phyloP scores from a whole-genome alignment of 176 grass and related monocot genomes.

The Bothriochloa decipiens region DNA sequence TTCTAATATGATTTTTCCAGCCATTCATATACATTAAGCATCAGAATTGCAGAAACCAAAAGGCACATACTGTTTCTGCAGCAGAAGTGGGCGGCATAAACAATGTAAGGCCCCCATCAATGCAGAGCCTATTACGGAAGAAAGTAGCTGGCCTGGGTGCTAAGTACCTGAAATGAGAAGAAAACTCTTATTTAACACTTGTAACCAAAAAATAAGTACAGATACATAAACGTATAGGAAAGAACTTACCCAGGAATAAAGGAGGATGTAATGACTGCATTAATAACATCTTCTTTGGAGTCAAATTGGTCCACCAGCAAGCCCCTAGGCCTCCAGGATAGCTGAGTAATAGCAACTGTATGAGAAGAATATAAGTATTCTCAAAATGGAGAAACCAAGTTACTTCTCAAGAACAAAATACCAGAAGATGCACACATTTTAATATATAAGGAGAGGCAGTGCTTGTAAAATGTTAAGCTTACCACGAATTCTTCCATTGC shows the following conservation, averaged over 20 bases:
- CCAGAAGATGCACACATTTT: not conserved
- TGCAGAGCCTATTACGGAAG: conserved; percentile 83
- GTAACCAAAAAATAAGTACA: not conserved
- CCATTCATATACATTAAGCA: not conserved
- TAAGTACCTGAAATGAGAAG: conserved; percentile 65
- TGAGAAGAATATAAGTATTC: conserved; percentile 40
- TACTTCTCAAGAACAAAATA: conserved; percentile 12
- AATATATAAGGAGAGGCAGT: not conserved
- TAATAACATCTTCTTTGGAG: conserved; percentile 93
- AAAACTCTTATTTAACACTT: conserved; percentile 22
- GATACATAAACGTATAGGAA: not conserved
- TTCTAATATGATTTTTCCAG: not conserved
- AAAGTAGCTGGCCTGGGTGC: conserved; percentile 76
- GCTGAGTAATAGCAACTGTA: conserved; percentile 85
- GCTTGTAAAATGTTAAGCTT: conserved; percentile 28
- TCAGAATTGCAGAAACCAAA: not conserved
- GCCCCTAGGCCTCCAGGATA: conserved; percentile 84
- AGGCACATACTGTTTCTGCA: conserved; percentile 67
- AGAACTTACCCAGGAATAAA: conserved; percentile 92
- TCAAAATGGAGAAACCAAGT: conserved; percentile 9
- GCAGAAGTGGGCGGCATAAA: conserved; percentile 99
- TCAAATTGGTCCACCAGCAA: conserved; percentile 94
- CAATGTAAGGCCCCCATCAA: conserved; percentile 92
- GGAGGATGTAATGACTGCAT: conserved; percentile 90
- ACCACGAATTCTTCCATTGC: conserved; percentile 90